phyloP scores from a whole-genome alignment of 1,284 basidiomycete genomes.

The Mycena sp. region DNA sequence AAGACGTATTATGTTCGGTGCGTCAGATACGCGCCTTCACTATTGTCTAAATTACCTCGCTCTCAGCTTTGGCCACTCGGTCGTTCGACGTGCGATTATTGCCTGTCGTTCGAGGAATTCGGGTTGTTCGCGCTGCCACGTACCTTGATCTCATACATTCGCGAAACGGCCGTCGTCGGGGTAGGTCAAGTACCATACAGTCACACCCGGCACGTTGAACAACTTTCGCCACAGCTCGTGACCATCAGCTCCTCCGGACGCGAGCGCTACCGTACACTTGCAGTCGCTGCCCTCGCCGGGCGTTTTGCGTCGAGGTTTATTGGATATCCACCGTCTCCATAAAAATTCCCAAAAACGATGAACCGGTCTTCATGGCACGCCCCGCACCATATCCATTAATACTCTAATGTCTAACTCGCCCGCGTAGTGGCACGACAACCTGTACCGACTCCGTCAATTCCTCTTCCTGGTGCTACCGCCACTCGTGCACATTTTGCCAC shows the following conservation, averaged over 20 bases:
- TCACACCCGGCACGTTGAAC: not conserved
- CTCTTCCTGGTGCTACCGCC: slow-evolving; percentile 69
- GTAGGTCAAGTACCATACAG: slow-evolving; percentile 39
- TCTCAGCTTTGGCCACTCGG: slow-evolving; percentile 59
- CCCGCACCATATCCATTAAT: not conserved
- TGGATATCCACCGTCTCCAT: slow-evolving; percentile 56
- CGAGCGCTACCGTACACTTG: slow-evolving; percentile 58
- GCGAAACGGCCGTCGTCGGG: slow-evolving; percentile 63
- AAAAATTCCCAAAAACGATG: slow-evolving; percentile 51
- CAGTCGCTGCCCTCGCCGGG: slow-evolving; percentile 58
- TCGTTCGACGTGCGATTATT: slow-evolving; percentile 71
- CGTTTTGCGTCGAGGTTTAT: slow-evolving; percentile 64
- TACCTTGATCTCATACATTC: slow-evolving; percentile 66
- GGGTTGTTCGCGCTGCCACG: slow-evolving; percentile 64
- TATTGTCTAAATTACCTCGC: slow-evolving; percentile 1
- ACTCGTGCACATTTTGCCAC: slow-evolving; percentile 56
- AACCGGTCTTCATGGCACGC: slow-evolving; percentile 64
- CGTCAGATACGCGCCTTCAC: slow-evolving; percentile 26
- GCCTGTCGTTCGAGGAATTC: slow-evolving; percentile 65
- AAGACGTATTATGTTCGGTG: slow-evolving; percentile 70
- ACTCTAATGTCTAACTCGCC: not conserved
- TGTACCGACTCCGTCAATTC: slow-evolving; percentile 60
- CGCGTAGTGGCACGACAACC: slow-evolving; percentile 73
- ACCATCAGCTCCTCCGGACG: slow-evolving; percentile 45
- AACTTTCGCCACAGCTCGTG: slow-evolving; percentile 37